A percentile compares a stretch with the other conserved stretches of the same genome.
Evolutionary conservation across 2,329 filamentous ascomycete species (phyloP).

Genomic region (Gremmenia infestans): DNA sequence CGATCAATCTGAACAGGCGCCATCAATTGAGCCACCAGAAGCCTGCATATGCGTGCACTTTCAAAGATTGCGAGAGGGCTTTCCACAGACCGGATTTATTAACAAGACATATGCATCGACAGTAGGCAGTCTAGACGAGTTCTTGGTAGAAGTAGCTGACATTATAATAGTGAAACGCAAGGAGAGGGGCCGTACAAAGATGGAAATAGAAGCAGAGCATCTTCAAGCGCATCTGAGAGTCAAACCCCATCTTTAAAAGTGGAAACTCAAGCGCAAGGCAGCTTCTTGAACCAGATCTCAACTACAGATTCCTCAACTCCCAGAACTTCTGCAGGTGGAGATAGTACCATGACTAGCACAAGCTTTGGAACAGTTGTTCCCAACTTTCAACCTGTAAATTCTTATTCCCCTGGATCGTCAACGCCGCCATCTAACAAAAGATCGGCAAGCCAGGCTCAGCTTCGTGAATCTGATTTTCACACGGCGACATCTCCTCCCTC

Average conservation of each 20-base stretch:
- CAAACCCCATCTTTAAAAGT: conserved; percentile 18
- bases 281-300: conserved; percentile 13
- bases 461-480: conserved; percentile 19
- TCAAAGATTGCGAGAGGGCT: conserved; percentile 49
- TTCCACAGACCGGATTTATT: conserved; percentile 57
- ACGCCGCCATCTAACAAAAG: conserved; percentile 13
- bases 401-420: conserved; percentile 14
- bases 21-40: conserved; percentile 56
- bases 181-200: conserved; percentile 35
- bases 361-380: conserved; percentile 19
- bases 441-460: conserved; percentile 17
- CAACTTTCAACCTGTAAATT: conserved; percentile 21
- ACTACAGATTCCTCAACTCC: conserved; percentile 20
- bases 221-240: conserved; percentile 25
- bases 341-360: conserved; percentile 20
- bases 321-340: conserved; percentile 20
- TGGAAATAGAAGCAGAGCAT: conserved; percentile 25
- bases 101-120: conserved; percentile 49
- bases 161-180: conserved; percentile 39
- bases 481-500: conserved; percentile 17
- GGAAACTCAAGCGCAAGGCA: conserved; percentile 12
- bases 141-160: conserved; percentile 12
- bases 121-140: conserved; percentile 37
- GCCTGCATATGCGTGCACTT: conserved; percentile 46
- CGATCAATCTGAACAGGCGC: conserved; percentile 38